Conservation (phyloP, 2,329 filamentous ascomycete species). For the Penicillium crustosum region DNA sequence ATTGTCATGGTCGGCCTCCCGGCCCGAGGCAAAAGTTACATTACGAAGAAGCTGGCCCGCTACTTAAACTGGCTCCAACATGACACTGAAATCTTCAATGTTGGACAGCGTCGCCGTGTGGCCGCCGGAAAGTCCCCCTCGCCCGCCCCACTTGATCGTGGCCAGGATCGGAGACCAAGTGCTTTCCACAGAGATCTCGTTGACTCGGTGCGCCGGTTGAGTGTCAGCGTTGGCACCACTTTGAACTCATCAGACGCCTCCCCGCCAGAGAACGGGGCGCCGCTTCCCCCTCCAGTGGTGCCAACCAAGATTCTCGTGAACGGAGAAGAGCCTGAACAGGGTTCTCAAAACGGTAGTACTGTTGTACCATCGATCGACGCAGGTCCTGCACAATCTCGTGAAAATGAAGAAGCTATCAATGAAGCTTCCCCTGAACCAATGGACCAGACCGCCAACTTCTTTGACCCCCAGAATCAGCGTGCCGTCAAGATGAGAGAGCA, state of each 20-base stretch:
- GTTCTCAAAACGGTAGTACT: conserved; percentile 23
- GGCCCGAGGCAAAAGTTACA: conserved; percentile 94
- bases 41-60: conserved; percentile 94
- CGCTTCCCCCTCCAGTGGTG: conserved; percentile 44
- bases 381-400: conserved; percentile 12
- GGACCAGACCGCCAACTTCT: conserved; percentile 91
- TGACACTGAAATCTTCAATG: conserved; percentile 94
- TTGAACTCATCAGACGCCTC: conserved; percentile 27
- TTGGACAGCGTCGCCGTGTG: conserved; percentile 83
- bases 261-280: conserved; percentile 27
- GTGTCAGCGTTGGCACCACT: conserved; percentile 36
- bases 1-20: conserved; percentile 98
- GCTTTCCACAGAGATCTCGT: conserved; percentile 44
- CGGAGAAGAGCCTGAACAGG: conserved; percentile 47
- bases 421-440: conserved; percentile 53
- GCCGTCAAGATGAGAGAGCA: conserved; percentile 85
- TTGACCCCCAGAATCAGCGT: conserved; percentile 82
- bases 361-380: conserved; percentile 29
- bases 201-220: conserved; percentile 47
- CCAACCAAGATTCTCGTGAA: conserved; percentile 60
- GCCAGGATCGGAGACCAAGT: conserved; percentile 20
- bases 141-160: conserved; percentile 19
- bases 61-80: conserved; percentile 98
- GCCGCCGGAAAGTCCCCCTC: conserved; percentile 58
- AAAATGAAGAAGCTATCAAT: conserved; percentile 22